Base-by-base conservation (phyloP, 345 rosid genomes). In the Aquilaria yunnanensis region DNA sequence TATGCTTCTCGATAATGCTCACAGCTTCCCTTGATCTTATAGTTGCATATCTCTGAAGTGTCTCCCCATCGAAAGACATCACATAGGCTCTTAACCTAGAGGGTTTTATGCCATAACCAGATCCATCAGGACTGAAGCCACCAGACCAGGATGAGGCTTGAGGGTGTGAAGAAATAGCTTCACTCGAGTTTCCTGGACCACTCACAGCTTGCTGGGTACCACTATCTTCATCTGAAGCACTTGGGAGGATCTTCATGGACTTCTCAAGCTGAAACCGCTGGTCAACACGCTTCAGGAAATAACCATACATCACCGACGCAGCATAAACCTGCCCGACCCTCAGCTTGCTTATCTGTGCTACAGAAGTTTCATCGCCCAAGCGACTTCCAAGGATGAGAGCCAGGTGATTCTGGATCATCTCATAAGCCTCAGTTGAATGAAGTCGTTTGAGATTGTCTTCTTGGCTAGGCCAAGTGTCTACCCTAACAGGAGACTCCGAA, bases 271-370 rank as follows among this genome's bases (percentile, higher is more conserved):
- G 97, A 79, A 91, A 91, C 77, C 97, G 72, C 63, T 85, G 96
- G 67, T 94, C 99, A 4, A 91, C 90, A 7, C 96, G 82, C 78
- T 87, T 94, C 49, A 94, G 85, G 80, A 94, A 94, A 68, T 94
- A 94, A 9, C 99, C 99, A 63, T 87, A 91, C 96, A 94, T 89
- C 51, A 87, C 96, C 1, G 99, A 91, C 6, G 99, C 99, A 60
- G 99, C 99, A 64, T 94, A 94, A n/a, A 94, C 96, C 79, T 94
- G 99, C 8, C 99, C 99, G 54, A 84, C 93, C 76, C 96, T 76
- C 69, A 87, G 83, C 66, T 90, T 94, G 82, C 89, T 89, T 56
- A 85, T 89, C 72, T 85, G 83, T 3, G 90, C 96, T 14, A 88
- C 81, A 9, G 88, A 70, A 2, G 71, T 57, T 45, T 75, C 56